Evolutionary conservation across 495 filamentous ascomycete genomes (phyloP).

Genomic region (Delitschia confertaspora): DNA sequence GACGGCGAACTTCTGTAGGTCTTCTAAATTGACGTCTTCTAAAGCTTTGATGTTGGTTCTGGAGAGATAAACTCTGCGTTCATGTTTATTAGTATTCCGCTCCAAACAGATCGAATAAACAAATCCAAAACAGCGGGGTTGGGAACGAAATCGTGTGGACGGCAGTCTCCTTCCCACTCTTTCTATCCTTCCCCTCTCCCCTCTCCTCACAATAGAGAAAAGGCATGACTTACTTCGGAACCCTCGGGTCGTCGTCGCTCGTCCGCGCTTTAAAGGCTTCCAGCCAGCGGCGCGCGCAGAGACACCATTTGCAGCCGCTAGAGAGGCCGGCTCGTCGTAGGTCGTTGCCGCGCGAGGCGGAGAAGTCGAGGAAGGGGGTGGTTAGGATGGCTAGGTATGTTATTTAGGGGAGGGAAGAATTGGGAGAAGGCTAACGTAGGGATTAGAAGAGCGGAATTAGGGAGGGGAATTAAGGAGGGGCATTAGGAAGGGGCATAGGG

Average conservation of each 20-base stretch:
- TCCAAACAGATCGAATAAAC: constrained; percentile 15
- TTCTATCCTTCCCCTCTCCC: too few species aligned
- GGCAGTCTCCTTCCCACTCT: background rate
- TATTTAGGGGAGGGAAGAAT: too few species aligned
- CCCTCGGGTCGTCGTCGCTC: constrained; percentile 32
- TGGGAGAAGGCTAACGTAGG: background rate
- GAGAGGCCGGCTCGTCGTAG: constrained; percentile 45
- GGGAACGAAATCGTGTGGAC: background rate
- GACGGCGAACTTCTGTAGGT: constrained; percentile 41
- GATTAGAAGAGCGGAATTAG: background rate
- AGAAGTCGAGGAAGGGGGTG: constrained; percentile 52
- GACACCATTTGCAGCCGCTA: constrained; percentile 52
- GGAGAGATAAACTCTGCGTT: constrained; percentile 39
- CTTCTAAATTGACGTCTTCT: constrained; percentile 36
- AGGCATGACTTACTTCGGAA: constrained; percentile 34
- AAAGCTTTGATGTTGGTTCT: constrained; percentile 45
- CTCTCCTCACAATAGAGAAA: too few species aligned
- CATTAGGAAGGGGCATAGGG: constrained; percentile 3
- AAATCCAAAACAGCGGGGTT: background rate
- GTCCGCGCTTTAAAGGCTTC: constrained; percentile 43
- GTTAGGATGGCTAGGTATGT: constrained; percentile 51
- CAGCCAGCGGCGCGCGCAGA: constrained; percentile 47
- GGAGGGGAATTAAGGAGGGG: background rate
- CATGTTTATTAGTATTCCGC: constrained; percentile 18
- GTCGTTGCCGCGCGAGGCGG: constrained; percentile 49